These are phyloP conservation scores for Mucor saturninus DNA, from an alignment of 371 early-diverging fungal species.

Conservation along the genomic window DNA sequence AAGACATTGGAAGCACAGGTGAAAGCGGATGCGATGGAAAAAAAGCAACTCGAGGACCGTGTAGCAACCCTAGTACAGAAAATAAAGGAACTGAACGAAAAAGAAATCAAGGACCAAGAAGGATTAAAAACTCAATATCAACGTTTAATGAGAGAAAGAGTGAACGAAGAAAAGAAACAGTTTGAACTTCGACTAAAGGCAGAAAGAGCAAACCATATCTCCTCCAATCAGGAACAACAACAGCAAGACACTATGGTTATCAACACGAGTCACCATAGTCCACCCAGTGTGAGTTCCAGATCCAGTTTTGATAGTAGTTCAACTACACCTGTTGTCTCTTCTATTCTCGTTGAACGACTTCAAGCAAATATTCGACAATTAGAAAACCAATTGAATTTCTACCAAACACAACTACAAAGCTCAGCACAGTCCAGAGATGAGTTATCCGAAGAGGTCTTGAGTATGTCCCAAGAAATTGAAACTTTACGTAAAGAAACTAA, in stretches of 20 bases:
- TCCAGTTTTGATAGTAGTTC: conserved; percentile 48
- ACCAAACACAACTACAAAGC: conserved; percentile 70
- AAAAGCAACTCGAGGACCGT: conserved; percentile 34
- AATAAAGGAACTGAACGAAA: conserved; percentile 35
- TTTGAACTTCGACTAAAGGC: conserved; percentile 37
- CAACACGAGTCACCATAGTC: neutral
- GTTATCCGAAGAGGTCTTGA: conserved; percentile 74
- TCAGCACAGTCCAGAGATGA: conserved; percentile 74
- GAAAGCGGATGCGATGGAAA: conserved; percentile 28
- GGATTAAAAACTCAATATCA: conserved; percentile 49
- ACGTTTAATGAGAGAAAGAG: conserved; percentile 44
- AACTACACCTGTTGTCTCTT: conserved; percentile 18
- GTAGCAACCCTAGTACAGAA: conserved; percentile 33
- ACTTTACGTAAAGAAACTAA: conserved; percentile 42
- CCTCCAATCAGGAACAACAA: conserved; percentile 1
- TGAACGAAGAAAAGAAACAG: conserved; percentile 45
- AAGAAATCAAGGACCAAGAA: conserved; percentile 45
- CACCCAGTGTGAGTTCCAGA: conserved; percentile 34
- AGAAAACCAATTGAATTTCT: conserved; percentile 71
- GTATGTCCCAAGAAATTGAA: conserved; percentile 66
- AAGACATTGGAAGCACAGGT: conserved; percentile 28
- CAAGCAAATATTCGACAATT: conserved; percentile 63
- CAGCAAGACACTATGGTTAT: neutral
- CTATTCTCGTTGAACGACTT: conserved; percentile 62
- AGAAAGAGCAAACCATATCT: conserved; percentile 14